Evolutionary conservation across 805 yeast genomes (phyloP).

Genomic region (Metschnikowia gelsemii): DNA sequence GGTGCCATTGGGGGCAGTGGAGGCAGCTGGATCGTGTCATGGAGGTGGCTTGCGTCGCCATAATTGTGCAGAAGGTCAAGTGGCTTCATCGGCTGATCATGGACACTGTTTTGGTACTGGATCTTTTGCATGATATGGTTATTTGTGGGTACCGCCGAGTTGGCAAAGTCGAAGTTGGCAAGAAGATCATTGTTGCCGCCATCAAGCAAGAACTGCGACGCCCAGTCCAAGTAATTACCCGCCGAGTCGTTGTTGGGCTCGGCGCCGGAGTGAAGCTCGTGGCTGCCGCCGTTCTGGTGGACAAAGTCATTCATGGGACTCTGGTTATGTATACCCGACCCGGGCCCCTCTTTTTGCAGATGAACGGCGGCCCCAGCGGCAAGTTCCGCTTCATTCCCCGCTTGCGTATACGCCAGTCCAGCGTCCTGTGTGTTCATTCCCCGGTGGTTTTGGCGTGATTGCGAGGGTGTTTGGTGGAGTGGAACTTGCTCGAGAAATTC

Average conservation of each 20-base stretch:
- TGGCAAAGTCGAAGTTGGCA: constrained; percentile 33
- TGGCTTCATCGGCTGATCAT: constrained; percentile 10
- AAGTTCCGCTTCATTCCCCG: constrained; percentile 1
- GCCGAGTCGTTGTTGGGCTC: constrained; percentile 4
- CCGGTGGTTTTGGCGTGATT: no score
- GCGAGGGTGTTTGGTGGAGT: no score
- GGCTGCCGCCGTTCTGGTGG: background rate
- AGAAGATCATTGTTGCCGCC: constrained; percentile 28
- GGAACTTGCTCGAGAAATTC: no score
- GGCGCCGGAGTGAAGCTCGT: background rate
- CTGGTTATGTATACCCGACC: constrained; percentile 2
- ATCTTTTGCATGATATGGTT: constrained; percentile 29
- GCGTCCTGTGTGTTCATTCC: constrained; percentile 7
- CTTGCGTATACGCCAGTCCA: constrained; percentile 5
- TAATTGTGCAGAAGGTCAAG: constrained; percentile 3
- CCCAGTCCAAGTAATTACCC: constrained; percentile 29
- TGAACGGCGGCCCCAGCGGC: background rate
- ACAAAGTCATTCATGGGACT: constrained; percentile 6
- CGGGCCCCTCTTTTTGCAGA: constrained; percentile 2
- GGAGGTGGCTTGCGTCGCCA: constrained; percentile 2
- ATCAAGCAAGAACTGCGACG: constrained; percentile 34
- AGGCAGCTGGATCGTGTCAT: constrained; percentile 8
- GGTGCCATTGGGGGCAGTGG: constrained; percentile 9
- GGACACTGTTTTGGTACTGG: constrained; percentile 32
- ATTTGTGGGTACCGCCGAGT: constrained; percentile 3